Conservation (phyloP, 2,329 filamentous ascomycete species). For the Colletotrichum brevisporum region DNA sequence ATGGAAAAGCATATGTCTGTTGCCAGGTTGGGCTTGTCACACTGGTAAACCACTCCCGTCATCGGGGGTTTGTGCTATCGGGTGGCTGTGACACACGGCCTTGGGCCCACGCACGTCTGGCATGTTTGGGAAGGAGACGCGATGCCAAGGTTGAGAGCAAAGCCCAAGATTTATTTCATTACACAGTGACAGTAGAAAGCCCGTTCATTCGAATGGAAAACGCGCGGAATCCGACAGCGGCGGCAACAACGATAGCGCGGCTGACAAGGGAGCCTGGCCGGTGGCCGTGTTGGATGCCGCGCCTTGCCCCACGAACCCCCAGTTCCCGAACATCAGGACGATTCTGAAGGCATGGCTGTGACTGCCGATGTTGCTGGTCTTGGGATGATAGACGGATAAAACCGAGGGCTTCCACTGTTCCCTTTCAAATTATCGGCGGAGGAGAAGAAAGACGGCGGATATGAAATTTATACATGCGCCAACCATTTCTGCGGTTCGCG, state of each 20-base stretch:
- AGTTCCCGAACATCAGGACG: neutral
- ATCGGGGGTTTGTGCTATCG: neutral
- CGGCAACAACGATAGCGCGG: neutral
- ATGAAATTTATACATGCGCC: too few relatives aligned
- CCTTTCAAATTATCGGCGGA: neutral
- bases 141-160: conserved; percentile 7
- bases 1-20: too few relatives aligned
- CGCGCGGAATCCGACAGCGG: neutral
- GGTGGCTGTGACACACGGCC: neutral
- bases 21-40: too few relatives aligned
- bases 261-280: neutral
- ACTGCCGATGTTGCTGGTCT: conserved; percentile 18
- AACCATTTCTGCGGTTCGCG: too few relatives aligned
- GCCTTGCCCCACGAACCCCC: neutral
- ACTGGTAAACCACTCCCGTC: too few relatives aligned
- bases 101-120: neutral
- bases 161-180: neutral
- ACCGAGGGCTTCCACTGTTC: neutral
- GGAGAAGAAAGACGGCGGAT: too few relatives aligned
- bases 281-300: neutral
- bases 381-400: conserved; percentile 10
- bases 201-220: neutral
- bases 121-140: conserved; percentile 6
- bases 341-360: neutral
- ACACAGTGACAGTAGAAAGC: neutral